Conservation (phyloP, 352 stramenopile species). For the Phytophthora pistaciae region DNA sequence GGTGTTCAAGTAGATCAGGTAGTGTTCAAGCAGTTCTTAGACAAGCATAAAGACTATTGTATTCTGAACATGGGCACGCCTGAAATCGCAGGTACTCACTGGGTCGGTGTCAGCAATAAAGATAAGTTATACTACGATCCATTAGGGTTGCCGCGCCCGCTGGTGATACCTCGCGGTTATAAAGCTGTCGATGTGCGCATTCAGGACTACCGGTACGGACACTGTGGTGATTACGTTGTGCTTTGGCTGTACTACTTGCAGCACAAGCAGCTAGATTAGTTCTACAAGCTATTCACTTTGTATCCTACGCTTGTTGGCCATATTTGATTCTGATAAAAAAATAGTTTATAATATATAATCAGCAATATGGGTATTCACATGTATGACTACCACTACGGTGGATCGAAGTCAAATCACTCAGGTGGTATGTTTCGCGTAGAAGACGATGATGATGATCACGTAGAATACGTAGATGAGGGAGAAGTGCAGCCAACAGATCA, state of each 20-base stretch:
- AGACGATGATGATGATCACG: too few relatives aligned
- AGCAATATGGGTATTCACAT: too few relatives aligned
- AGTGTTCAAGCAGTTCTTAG: too few relatives aligned
- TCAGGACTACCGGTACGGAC: conserved; percentile 2
- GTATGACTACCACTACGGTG: too few relatives aligned
- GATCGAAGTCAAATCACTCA: too few relatives aligned
- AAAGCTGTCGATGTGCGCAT: neutral
- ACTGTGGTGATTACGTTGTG: neutral
- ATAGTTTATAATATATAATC: too few relatives aligned
- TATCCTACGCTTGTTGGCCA: neutral
- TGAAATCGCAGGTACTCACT: conserved; percentile 13
- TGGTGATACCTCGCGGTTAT: neutral
- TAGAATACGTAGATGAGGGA: too few relatives aligned
- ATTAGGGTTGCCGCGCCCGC: neutral
- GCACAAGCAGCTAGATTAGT: neutral
- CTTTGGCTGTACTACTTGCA: neutral
- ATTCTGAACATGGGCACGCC: conserved; percentile 15
- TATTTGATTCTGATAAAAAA: too few relatives aligned
- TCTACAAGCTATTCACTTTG: neutral
- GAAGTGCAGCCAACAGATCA: too few relatives aligned
- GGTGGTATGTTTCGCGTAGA: too few relatives aligned
- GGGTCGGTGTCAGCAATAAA: conserved; percentile 4
- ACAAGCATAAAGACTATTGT: neutral
- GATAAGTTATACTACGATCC: conserved; percentile 10
- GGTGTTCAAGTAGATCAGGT: too few relatives aligned